Evolutionary conservation across 208 protist species (phyloP), one percentile per base, ranked within the genome.

Genomic region (Trypanosomatidae sp.): DNA sequence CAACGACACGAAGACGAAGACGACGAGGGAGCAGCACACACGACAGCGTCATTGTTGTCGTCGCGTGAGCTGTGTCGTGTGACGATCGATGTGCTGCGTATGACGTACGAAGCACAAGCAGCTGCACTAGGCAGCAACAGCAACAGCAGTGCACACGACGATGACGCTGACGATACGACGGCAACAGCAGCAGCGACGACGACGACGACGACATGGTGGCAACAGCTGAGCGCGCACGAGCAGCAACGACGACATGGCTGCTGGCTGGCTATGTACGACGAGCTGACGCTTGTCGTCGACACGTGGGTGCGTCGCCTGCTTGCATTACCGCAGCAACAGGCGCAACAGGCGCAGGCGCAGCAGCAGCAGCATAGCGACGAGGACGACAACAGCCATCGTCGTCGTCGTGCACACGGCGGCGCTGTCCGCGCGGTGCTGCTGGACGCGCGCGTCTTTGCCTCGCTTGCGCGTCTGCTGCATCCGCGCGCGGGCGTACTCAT

Each of bases 171-270:
- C 26, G 20, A 3, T 6, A 33, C 47, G 11, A 38, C 43, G 11
- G 59, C 45, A 7, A 51, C 73, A 11, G 48, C 41, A 2, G 68
- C 71, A 23, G 33, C 46, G 4, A 42, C n/a, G n/a, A n/a, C n/a
- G n/a, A n/a, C n/a, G n/a, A n/a, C n/a, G n/a, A n/a, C n/a, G n/a
- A n/a, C 41, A 35, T 46, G 65, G 0, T 38, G 71, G 33, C 72
- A 76, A 51, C 69, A 63, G 2, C 57, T 84, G 11, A 75, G 66
- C 48, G 72, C 75, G 20, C 78, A 82, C 58, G 83, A 81, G 57
- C 83, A 88, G 48, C 83, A 88, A 50, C 76, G 85, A 56, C 67
- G 85, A 11, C 75, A 75, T 30, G 75, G 60, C 32, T 92, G 78
- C 62, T 71, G 74, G 41, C 63, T 67, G 0, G 75, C 72, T 37